Conservation (phyloP, 75 land plant species). For the Pinus taeda region DNA sequence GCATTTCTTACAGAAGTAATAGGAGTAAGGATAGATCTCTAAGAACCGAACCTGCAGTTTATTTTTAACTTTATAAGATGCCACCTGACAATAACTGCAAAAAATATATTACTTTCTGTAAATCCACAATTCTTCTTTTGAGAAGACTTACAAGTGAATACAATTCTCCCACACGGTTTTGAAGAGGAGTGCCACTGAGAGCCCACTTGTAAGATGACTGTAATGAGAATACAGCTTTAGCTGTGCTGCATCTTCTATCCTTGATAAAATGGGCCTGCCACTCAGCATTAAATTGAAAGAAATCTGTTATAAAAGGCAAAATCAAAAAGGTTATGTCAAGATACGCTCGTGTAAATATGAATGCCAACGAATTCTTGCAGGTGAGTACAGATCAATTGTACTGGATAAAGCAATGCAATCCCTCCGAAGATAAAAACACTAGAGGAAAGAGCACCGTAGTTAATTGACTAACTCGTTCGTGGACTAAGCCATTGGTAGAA, state of each 20-base stretch:
- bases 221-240: slow-evolving; percentile 76
- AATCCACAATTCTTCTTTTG: not conserved
- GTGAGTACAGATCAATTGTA: no score
- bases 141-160: slow-evolving; percentile 72
- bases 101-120: not conserved
- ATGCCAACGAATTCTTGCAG: no score
- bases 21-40: slow-evolving; percentile 73
- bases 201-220: slow-evolving; percentile 81
- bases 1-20: slow-evolving; percentile 77
- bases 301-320: no score
- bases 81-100: not conserved
- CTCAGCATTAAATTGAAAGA: slow-evolving; percentile 27
- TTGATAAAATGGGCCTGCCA: slow-evolving; percentile 79
- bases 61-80: not conserved
- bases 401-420: no score
- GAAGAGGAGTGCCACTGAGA: slow-evolving; percentile 94
- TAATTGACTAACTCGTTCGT: no score
- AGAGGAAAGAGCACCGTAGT: no score
- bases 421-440: no score
- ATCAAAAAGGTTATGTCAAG: no score
- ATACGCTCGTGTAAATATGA: no score
- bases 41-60: slow-evolving; percentile 69
- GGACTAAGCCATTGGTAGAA: no score
- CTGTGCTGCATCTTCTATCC: slow-evolving; percentile 69
- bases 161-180: slow-evolving; percentile 93